Evolutionary conservation across 352 stramenopile genomes (phyloP).

Genomic region (Phytopythium aichiense): DNA sequence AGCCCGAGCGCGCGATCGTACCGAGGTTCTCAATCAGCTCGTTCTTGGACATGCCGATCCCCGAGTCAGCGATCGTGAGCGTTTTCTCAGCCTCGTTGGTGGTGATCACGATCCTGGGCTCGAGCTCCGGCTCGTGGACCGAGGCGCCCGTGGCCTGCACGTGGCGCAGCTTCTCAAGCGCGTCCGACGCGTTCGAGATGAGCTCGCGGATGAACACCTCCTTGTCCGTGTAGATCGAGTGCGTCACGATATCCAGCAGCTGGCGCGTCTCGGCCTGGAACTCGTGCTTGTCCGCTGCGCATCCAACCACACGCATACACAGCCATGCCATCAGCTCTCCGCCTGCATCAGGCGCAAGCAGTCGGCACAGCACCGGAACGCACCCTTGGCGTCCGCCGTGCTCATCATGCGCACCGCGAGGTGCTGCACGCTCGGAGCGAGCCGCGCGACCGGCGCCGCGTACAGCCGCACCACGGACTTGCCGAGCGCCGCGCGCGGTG

Average conservation of each 20-base stretch:
- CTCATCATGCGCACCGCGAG: constrained; percentile 31
- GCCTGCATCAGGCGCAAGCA: background rate
- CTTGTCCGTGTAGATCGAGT: constrained; percentile 99
- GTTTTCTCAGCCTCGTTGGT: constrained; percentile 95
- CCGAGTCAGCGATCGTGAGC: constrained; percentile 97
- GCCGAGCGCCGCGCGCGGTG: constrained; percentile 8
- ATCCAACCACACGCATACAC: background rate
- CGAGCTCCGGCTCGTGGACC: constrained; percentile 78
- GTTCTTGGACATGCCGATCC: constrained; percentile 97
- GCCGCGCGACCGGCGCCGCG: constrained; percentile 4
- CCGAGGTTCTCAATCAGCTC: constrained; percentile 98
- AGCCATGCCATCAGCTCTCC: constrained; percentile 1
- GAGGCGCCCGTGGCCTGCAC: constrained; percentile 68
- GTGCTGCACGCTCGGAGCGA: constrained; percentile 31
- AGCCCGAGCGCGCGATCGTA: constrained; percentile 98
- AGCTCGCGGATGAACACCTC: constrained; percentile 99
- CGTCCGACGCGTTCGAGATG: constrained; percentile 98
- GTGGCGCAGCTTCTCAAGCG: constrained; percentile 98
- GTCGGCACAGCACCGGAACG: background rate
- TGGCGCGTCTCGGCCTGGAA: constrained; percentile 96
- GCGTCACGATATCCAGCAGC: constrained; percentile 97
- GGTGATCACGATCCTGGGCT: constrained; percentile 96
- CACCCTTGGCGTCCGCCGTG: constrained; percentile 36
- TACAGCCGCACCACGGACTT: constrained; percentile 17
- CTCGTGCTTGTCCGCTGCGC: constrained; percentile 67